These are phyloP conservation scores for Mycena pura DNA, from an alignment of 768 basidiomycete species.

Conservation along the genomic window DNA sequence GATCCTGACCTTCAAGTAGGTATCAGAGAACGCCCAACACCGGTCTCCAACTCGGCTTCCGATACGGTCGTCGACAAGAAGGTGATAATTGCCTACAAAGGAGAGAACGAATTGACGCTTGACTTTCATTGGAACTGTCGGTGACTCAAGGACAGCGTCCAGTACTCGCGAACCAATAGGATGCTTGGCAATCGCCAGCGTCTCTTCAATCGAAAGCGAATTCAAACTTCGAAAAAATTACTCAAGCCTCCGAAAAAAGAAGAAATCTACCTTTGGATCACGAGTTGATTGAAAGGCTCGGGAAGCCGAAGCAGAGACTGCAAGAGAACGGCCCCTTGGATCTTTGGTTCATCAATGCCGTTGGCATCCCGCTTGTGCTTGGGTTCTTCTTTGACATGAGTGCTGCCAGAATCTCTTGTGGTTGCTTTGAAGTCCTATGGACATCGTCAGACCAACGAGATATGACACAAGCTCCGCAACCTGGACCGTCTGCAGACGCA, in stretches of 20 bases:
- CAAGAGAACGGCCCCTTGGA: slow-evolving; percentile 85
- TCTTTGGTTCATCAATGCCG: slow-evolving; percentile 56
- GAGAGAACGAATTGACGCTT: slow-evolving; percentile 76
- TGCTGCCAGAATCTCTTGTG: slow-evolving; percentile 16
- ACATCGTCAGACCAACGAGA: slow-evolving; percentile 3
- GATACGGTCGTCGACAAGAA: slow-evolving; percentile 86
- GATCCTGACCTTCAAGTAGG: slow-evolving; percentile 80
- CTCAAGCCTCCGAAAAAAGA: slow-evolving; percentile 1
- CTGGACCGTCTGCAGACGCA: slow-evolving; percentile 58
- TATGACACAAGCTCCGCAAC: slow-evolving; percentile 41
- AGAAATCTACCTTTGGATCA: slow-evolving; percentile 68
- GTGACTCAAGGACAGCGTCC: slow-evolving; percentile 76
- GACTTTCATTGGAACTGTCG: slow-evolving; percentile 65
- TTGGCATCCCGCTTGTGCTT: slow-evolving; percentile 28
- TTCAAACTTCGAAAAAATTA: slow-evolving; percentile 53
- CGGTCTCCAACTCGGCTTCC: slow-evolving; percentile 90
- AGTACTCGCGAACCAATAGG: slow-evolving; percentile 80
- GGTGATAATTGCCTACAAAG: slow-evolving; percentile 80
- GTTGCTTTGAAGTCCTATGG: slow-evolving; percentile 31
- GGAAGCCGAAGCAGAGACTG: slow-evolving; percentile 81
- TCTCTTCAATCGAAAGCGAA: slow-evolving; percentile 62
- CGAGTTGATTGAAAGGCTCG: slow-evolving; percentile 68
- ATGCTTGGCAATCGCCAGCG: slow-evolving; percentile 57
- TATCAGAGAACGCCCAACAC: slow-evolving; percentile 92
- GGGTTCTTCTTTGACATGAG: no score